A percentile compares a stretch with the other conserved stretches of the same genome.
These are phyloP conservation scores for Talaromyces sp. DNA, from an alignment of 2,329 filamentous ascomycete species.

Conservation along the genomic window DNA sequence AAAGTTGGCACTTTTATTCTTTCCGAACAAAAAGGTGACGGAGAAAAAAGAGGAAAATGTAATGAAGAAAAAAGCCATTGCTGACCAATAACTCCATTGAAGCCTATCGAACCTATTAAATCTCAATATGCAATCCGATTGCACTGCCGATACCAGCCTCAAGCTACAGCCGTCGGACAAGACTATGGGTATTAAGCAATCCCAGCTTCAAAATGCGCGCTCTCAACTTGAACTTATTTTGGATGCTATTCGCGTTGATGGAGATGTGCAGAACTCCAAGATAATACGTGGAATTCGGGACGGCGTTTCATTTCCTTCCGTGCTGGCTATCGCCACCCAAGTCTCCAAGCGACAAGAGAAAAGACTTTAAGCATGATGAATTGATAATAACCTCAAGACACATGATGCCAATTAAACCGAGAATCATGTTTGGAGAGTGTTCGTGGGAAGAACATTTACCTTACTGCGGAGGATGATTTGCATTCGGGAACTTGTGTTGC, in stretches of 20 bases:
- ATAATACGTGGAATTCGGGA: neutral
- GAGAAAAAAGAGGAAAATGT: neutral
- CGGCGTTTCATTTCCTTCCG: neutral
- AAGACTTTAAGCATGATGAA: neutral
- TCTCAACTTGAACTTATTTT: neutral
- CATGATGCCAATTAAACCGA: neutral
- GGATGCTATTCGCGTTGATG: neutral
- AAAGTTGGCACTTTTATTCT: neutral
- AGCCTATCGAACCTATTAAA: neutral
- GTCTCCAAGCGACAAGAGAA: neutral
- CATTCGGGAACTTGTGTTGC: neutral
- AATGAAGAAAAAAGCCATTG: neutral
- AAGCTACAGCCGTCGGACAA: neutral
- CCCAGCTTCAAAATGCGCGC: neutral
- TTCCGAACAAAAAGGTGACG: neutral
- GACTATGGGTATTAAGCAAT: neutral
- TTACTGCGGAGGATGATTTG: neutral
- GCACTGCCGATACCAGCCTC: too few species aligned
- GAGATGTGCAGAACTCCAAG: neutral
- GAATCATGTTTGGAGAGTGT: neutral
- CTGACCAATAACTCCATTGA: neutral
- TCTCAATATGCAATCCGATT: neutral
- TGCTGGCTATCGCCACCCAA: neutral
- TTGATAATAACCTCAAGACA: neutral
- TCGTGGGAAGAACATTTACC: neutral